Percentiles rank a stretch among this genome's conserved stretches.
These are phyloP conservation scores for Evansstolkia leycettana DNA, from an alignment of 495 filamentous ascomycete genomes.

Conservation along the genomic window DNA sequence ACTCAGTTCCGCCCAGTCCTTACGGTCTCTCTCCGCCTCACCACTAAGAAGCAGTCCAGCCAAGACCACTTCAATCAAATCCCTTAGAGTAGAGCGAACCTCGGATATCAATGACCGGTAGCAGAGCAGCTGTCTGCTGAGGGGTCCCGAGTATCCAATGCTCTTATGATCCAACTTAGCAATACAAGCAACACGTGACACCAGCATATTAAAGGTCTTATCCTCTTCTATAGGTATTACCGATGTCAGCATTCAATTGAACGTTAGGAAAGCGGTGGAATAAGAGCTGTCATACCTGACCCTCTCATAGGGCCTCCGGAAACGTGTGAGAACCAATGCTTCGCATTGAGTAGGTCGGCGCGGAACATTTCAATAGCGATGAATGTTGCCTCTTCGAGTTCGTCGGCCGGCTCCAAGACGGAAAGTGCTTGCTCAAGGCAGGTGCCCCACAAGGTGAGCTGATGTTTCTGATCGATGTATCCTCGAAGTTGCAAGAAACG, in stretches of 20 bases:
- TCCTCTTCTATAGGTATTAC: conserved; percentile 38
- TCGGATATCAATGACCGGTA: conserved; percentile 75
- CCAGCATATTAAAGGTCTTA: conserved; percentile 58
- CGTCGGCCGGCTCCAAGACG: conserved; percentile 40
- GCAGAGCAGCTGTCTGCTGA: conserved; percentile 78
- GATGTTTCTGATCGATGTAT: conserved; percentile 70
- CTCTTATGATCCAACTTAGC: conserved; percentile 67
- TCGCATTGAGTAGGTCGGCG: conserved; percentile 61
- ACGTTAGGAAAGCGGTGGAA: background rate
- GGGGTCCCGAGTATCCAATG: conserved; percentile 87
- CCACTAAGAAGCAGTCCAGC: conserved; percentile 70
- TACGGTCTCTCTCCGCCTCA: conserved; percentile 56
- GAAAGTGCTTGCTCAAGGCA: conserved; percentile 59
- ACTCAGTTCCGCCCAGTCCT: conserved; percentile 58
- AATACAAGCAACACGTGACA: conserved; percentile 75
- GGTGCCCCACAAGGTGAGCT: conserved; percentile 73
- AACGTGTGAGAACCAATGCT: conserved; percentile 42
- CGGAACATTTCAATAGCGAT: conserved; percentile 71
- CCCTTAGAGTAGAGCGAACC: conserved; percentile 65
- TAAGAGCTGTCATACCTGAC: conserved; percentile 31
- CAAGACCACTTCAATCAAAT: conserved; percentile 69
- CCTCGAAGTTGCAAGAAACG: conserved; percentile 80
- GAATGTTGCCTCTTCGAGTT: conserved; percentile 52
- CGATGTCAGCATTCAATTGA: background rate
- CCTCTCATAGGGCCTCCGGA: conserved; percentile 48